Conservation (phyloP, 306 rosid genomes). For the Canavalia gladiata region DNA sequence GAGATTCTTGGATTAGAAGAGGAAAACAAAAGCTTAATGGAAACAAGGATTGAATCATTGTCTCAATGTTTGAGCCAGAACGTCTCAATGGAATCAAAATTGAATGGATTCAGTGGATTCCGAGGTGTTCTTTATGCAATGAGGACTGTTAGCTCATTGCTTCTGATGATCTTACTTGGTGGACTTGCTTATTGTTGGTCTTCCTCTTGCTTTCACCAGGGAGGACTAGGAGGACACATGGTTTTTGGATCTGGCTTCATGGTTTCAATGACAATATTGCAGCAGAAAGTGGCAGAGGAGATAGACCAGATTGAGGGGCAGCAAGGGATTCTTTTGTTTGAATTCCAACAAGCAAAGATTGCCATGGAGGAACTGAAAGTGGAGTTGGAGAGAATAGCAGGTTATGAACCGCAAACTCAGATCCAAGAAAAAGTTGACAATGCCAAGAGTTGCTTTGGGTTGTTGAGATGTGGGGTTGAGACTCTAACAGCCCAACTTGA, state of each 20-base stretch:
- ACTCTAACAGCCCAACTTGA: slow-evolving; percentile 75
- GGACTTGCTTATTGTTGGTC: slow-evolving; percentile 76
- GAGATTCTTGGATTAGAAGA: slow-evolving; percentile 76
- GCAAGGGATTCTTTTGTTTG: slow-evolving; percentile 70
- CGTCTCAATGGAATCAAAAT: slow-evolving; percentile 61
- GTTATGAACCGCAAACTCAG: slow-evolving; percentile 47
- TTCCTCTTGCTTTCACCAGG: slow-evolving; percentile 62
- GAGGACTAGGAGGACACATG: slow-evolving; percentile 49
- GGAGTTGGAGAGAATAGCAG: slow-evolving; percentile 62
- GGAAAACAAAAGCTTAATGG: slow-evolving; percentile 72
- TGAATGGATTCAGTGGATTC: slow-evolving; percentile 84
- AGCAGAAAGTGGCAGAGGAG: slow-evolving; percentile 70
- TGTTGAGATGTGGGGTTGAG: slow-evolving; percentile 79
- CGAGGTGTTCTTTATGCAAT: slow-evolving; percentile 83
- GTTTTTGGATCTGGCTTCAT: slow-evolving; percentile 65
- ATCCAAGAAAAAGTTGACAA: slow-evolving; percentile 63
- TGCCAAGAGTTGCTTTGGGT: slow-evolving; percentile 66
- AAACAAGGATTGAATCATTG: slow-evolving; percentile 72
- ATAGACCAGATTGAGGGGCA: slow-evolving; percentile 67
- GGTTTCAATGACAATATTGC: slow-evolving; percentile 66
- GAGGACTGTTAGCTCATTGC: slow-evolving; percentile 76
- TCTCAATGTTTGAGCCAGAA: slow-evolving; percentile 56
- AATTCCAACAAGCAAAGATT: slow-evolving; percentile 67
- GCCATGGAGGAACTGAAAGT: slow-evolving; percentile 70
- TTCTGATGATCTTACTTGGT: slow-evolving; percentile 67